phyloP scores from a whole-genome alignment of 352 stramenopile genomes.

The Pythium coloratum region DNA sequence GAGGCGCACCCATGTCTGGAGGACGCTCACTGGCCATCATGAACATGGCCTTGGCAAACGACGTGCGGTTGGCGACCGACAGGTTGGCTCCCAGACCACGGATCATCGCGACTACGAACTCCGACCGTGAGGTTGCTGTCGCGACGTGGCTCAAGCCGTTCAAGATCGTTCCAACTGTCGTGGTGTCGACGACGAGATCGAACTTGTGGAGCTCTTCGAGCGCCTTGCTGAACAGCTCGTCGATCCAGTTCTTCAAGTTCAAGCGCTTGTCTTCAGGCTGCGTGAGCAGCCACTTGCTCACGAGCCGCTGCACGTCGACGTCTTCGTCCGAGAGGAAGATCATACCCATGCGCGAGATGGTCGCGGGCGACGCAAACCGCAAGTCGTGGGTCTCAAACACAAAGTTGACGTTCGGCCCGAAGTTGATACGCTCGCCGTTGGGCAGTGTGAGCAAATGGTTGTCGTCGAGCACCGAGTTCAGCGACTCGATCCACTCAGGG shows the following conservation, averaged over 20 bases:
- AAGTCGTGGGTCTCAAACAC: constrained; percentile 97
- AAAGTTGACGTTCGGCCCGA: constrained; percentile 96
- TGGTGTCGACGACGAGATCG: constrained; percentile 90
- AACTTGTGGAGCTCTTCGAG: constrained; percentile 88
- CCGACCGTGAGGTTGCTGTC: constrained; percentile 59
- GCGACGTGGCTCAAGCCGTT: constrained; percentile 91
- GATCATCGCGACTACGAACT: constrained; percentile 92
- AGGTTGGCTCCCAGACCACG: constrained; percentile 93
- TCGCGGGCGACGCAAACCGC: constrained; percentile 93
- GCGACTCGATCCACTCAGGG: constrained; percentile 95
- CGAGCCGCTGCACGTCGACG: constrained; percentile 72
- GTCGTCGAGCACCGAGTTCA: constrained; percentile 96
- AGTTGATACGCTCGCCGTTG: constrained; percentile 96
- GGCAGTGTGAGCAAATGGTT: constrained; percentile 96
- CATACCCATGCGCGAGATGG: constrained; percentile 96
- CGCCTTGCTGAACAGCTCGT: constrained; percentile 90
- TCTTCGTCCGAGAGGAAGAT: constrained; percentile 95
- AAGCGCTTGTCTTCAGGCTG: constrained; percentile 49
- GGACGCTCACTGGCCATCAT: constrained; percentile 91
- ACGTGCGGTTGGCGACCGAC: constrained; percentile 55
- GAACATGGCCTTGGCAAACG: constrained; percentile 91
- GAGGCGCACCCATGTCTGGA: constrained; percentile 79
- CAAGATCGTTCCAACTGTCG: constrained; percentile 92
- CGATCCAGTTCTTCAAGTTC: constrained; percentile 84
- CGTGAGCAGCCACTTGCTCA: constrained; percentile 81